phyloP scores from a whole-genome alignment of 257 asterid genomes.

The Nicotiana noctiflora region DNA sequence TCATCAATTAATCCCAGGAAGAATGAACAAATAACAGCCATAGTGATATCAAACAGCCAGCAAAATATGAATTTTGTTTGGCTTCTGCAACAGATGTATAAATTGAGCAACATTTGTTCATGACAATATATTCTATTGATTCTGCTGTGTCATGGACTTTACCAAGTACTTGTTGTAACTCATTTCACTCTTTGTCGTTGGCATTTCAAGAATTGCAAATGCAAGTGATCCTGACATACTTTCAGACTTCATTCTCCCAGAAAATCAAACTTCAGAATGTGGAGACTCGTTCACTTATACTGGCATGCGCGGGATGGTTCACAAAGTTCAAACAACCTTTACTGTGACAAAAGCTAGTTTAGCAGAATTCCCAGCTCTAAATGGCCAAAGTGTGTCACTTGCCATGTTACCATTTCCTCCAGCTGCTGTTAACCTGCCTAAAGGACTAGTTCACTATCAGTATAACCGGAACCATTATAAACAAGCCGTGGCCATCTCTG shows the following conservation, averaged over 20 bases:
- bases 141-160: background rate
- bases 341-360: conserved; percentile 2
- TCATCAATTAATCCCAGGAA: background rate
- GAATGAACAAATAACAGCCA: background rate
- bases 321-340: conserved; percentile 1
- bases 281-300: conserved; percentile 15
- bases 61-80: no score
- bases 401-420: conserved; percentile 17
- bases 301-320: conserved; percentile 10
- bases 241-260: conserved; percentile 18
- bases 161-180: background rate
- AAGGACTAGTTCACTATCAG: conserved; percentile 20
- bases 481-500: conserved; percentile 15
- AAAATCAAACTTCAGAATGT: background rate
- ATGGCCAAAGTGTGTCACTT: conserved; percentile 26
- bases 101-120: background rate
- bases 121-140: background rate
- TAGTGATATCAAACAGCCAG: no score
- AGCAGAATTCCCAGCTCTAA: conserved; percentile 20
- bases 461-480: conserved; percentile 5
- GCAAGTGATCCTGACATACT: conserved; percentile 19
- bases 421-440: background rate
- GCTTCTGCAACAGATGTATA: background rate
- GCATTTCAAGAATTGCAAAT: conserved; percentile 5
- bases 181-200: background rate